Evolutionary conservation across 345 rosid genomes (phyloP), one percentile per base, ranked within the genome.

Genomic region (Laguncularia racemosa): DNA sequence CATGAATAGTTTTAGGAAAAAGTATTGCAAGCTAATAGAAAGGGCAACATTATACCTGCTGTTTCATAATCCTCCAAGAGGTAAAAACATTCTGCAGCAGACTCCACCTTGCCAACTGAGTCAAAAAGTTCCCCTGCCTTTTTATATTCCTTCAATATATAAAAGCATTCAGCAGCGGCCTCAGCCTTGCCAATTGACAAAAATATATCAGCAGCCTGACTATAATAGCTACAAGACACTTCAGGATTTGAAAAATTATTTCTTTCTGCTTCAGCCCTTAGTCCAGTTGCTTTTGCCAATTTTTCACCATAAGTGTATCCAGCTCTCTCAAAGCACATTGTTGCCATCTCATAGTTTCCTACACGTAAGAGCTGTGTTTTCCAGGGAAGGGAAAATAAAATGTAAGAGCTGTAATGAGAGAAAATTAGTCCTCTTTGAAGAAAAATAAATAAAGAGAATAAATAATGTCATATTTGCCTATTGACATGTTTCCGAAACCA

Each of bases 281-380:
- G 83, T 23, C 75, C 76, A 2, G 65, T 17, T 18, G 83, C 85
- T 58, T 75, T 73, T 16, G 83, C 73, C n/a, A 72, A 44, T 56
- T 54, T 75, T 61, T 73, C 81, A 56, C 83, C 73, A 2, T 68
- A 58, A 3, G 20, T 45, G 56, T 72, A 77, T n/a, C 69, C 67
- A 5, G 85, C 83, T 71, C 64, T 77, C 69, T 71, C 74, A 26
- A 83, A 83, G 46, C 85, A 83, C 60, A 56, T 58, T 19, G 72
- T 66, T 28, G 83, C 83, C 83, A 73, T 77, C 54, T 62, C 73
- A 62, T 64, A 83, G 50, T 75, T 77, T 15, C 55, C 56, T 53
- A 73, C 76, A 4, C 26, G 58, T 47, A 77, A 73, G 21, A 83
- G 78, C 85, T 83, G 28, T 26, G 28, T 26, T 26, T 2, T 49